Conservation (phyloP, 768 basidiomycete genomes). For the Gelatoporia subvermispora region DNA sequence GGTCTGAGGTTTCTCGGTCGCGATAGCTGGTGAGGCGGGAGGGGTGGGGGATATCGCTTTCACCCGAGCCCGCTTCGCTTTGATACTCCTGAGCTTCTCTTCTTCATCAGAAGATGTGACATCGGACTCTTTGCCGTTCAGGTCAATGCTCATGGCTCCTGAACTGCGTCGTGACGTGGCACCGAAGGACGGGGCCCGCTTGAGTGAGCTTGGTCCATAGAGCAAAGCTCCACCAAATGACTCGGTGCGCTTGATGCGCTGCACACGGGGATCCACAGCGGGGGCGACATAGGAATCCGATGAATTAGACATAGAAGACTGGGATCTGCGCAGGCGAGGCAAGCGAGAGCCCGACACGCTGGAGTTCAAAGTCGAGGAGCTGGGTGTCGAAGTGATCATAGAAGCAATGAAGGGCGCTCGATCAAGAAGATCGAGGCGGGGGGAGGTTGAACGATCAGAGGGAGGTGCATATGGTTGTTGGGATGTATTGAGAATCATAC, state of each 20-base stretch:
- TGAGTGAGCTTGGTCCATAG: slow-evolving; percentile 25
- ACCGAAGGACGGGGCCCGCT: slow-evolving; percentile 61
- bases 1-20: slow-evolving; percentile 9
- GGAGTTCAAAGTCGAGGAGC: slow-evolving; percentile 58
- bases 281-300: slow-evolving; percentile 29
- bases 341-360: slow-evolving; percentile 24
- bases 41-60: slow-evolving; percentile 30
- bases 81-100: slow-evolving; percentile 55
- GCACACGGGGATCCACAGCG: slow-evolving; percentile 42
- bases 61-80: slow-evolving; percentile 57
- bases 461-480: slow-evolving; percentile 57
- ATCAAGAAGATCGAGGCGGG: slow-evolving; percentile 35
- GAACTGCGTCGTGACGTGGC: slow-evolving; percentile 20
- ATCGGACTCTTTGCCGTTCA: slow-evolving; percentile 19
- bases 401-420: slow-evolving; percentile 32
- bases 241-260: slow-evolving; percentile 47
- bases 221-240: slow-evolving; percentile 34
- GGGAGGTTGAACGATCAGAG: slow-evolving; percentile 34
- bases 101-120: slow-evolving; percentile 67
- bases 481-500: slow-evolving; percentile 37
- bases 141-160: slow-evolving; percentile 25
- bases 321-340: slow-evolving; percentile 22
- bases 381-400: slow-evolving; percentile 43
- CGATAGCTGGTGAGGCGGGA: slow-evolving; percentile 15
- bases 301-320: slow-evolving; percentile 38